Evolutionary conservation across 1,139 yeast species (phyloP), one percentile per base, ranked within the genome.

Genomic region (Suhomyces anneliseae): DNA sequence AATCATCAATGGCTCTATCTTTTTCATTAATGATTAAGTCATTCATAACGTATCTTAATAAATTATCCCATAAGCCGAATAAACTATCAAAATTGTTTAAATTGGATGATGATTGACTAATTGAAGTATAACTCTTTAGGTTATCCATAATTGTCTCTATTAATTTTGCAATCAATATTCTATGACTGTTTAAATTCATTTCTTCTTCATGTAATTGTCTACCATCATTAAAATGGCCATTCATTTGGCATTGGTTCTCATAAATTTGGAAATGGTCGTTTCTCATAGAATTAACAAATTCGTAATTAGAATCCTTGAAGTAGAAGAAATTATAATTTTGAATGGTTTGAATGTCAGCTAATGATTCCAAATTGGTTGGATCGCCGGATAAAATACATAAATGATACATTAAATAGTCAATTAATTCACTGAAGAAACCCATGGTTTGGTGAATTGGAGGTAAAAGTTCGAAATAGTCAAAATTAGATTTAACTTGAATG

Each of bases 391-490:
- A 48, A 8, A 54, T 51, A 42, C 51, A 53, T 26, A 69, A 47
- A 38, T 68, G 61, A 41, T 59, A 56, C 38, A 71, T 56, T 32
- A 66, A 55, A 46, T 64, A 64, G 40, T 70, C 75, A 37, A 68
- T 39, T n/a, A 67, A 45, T 36, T 68, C 72, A 37, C 55, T 47
- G 44, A 67, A 66, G 42, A 69, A 64, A 8, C 53, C 47, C 38
- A 57, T 57, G 36, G 65, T 51, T 38, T 61, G 62, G 31, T 52
- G 50, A 34, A 66, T 53, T n/a, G 62, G 55, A 1, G 78, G 78
- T 40, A 72, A 54, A 38, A 59, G 49, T 14, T 64, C 69, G 48
- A 61, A 64, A 50, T 59, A 63, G 41, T 62, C 56, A 26, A 56
- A 42, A 7, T 44, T 48, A 4, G 54, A 47, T 15, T 58, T 52